phyloP scores from a whole-genome alignment of 805 yeast genomes.

The Myxozyma nipponensis region DNA sequence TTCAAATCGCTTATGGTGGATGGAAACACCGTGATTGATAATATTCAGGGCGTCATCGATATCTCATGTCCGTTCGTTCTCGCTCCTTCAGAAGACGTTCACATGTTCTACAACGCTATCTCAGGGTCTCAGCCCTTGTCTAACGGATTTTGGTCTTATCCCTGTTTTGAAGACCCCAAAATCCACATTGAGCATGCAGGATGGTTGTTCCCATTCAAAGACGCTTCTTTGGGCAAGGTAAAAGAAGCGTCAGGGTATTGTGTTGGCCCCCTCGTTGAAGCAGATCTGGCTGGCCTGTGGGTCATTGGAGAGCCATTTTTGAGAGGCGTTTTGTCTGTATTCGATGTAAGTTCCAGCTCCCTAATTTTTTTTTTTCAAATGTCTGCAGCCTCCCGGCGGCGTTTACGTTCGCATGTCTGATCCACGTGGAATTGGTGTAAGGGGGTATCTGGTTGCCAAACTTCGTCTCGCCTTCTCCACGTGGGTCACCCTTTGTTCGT shows the following conservation, averaged over 20 bases:
- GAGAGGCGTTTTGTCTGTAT: slow-evolving; percentile 19
- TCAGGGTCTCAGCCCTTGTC: slow-evolving; percentile 27
- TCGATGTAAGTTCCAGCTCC: slow-evolving; percentile 13
- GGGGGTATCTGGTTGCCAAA: too few species aligned
- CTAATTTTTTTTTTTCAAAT: background rate
- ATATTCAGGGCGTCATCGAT: slow-evolving; percentile 26
- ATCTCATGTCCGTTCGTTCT: slow-evolving; percentile 19
- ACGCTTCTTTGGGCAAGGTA: slow-evolving; percentile 20
- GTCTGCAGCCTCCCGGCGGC: background rate
- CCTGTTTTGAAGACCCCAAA: slow-evolving; percentile 25
- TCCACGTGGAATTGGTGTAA: too few species aligned
- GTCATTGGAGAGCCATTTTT: slow-evolving; percentile 27
- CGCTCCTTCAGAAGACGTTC: slow-evolving; percentile 28
- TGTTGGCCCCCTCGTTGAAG: slow-evolving; percentile 26
- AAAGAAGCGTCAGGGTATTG: slow-evolving; percentile 27
- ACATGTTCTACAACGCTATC: slow-evolving; percentile 21
- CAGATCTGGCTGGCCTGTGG: slow-evolving; percentile 26
- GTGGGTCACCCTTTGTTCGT: too few species aligned
- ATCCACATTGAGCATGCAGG: slow-evolving; percentile 27
- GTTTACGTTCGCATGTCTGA: background rate
- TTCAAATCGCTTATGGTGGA: slow-evolving; percentile 22
- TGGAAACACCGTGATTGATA: slow-evolving; percentile 24
- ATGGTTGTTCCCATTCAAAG: slow-evolving; percentile 26
- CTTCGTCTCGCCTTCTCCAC: too few species aligned
- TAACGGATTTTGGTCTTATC: slow-evolving; percentile 26